phyloP scores from a whole-genome alignment of 2,329 filamentous ascomycete genomes.

The Aspergillus pseudotamarii region DNA sequence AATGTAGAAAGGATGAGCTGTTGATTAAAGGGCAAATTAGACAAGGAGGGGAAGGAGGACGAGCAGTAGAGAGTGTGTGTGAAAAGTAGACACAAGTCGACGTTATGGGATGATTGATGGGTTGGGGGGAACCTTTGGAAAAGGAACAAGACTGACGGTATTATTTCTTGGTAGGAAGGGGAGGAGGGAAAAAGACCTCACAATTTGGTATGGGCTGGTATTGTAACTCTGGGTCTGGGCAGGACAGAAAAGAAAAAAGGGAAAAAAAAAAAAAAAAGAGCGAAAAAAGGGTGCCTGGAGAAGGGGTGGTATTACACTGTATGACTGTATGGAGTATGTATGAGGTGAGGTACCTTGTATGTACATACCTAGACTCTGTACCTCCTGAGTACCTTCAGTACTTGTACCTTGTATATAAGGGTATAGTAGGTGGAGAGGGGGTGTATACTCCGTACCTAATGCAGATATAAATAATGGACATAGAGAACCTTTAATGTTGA shows the following conservation, averaged over 20 bases:
- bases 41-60: slow-evolving; percentile 4
- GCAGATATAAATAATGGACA: too few species aligned
- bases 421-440: too few species aligned
- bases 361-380: not conserved
- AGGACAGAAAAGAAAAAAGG: not conserved
- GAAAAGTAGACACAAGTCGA: not conserved
- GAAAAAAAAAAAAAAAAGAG: not conserved
- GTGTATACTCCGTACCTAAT: not conserved
- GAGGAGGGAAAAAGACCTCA: not conserved
- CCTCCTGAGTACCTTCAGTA: not conserved
- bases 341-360: not conserved
- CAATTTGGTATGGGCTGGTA: not conserved
- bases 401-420: too few species aligned
- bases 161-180: not conserved
- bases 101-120: slow-evolving; percentile 5
- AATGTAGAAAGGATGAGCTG: not conserved
- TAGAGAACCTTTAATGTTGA: not conserved
- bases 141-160: not conserved
- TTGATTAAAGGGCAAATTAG: slow-evolving; percentile 11
- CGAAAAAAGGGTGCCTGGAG: slow-evolving; percentile 1
- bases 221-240: not conserved
- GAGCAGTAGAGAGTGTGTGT: not conserved
- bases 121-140: not conserved
- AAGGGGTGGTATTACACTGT: not conserved
- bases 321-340: not conserved